phyloP scores from a whole-genome alignment of 371 early-diverging fungal genomes.

The Thermomucor indicae-seudaticae region DNA sequence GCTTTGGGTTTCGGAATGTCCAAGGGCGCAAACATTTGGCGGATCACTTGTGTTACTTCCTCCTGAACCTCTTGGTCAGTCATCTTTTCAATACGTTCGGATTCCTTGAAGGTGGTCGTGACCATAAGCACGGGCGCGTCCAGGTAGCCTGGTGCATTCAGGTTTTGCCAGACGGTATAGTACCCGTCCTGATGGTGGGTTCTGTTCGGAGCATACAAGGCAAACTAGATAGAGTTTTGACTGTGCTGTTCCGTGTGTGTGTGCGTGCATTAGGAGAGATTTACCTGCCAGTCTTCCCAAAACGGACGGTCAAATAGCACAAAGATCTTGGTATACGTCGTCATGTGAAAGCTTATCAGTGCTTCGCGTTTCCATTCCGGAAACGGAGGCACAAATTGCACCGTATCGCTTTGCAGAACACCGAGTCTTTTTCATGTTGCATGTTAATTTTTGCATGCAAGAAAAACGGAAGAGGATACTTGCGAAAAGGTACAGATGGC shows the following conservation, averaged over 20 bases:
- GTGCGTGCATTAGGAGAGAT: no score
- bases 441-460: neutral
- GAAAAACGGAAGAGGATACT: slow-evolving; percentile 1
- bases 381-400: slow-evolving; percentile 30
- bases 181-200: slow-evolving; percentile 21
- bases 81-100: slow-evolving; percentile 37
- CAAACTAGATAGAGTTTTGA: no score
- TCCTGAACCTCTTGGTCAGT: slow-evolving; percentile 13
- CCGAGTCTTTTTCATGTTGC: slow-evolving; percentile 23
- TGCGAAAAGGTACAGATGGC: slow-evolving; percentile 49
- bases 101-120: slow-evolving; percentile 32
- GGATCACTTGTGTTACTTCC: slow-evolving; percentile 27
- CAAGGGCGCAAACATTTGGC: slow-evolving; percentile 24
- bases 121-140: slow-evolving; percentile 35
- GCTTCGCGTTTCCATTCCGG: slow-evolving; percentile 48
- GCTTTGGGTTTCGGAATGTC: slow-evolving; percentile 7
- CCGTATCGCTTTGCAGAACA: slow-evolving; percentile 33
- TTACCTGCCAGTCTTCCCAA: slow-evolving; percentile 47
- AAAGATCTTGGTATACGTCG: slow-evolving; percentile 48
- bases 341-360: slow-evolving; percentile 39
- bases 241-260: no score
- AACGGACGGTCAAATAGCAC: slow-evolving; percentile 31
- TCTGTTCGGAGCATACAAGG: slow-evolving; percentile 33
- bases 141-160: slow-evolving; percentile 39
- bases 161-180: slow-evolving; percentile 46